Evolutionary conservation across 176 grass and related monocot species (phyloP).

Genomic region (Microstegium vimineum): DNA sequence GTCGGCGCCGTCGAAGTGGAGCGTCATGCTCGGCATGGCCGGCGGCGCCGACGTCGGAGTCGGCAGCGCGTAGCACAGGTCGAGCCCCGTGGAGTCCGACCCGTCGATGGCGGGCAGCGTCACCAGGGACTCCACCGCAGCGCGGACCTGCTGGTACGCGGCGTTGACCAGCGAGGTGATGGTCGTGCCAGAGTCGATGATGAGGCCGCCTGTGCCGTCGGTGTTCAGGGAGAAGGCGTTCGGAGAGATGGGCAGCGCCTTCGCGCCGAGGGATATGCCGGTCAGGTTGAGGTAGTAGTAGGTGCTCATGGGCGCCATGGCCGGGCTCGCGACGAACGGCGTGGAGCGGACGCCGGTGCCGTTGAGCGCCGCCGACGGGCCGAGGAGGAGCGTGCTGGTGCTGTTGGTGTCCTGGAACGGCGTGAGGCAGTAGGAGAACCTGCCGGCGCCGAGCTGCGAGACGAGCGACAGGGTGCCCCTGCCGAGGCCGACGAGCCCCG

Average conservation of each 20-base stretch:
- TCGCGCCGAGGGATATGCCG: constrained; percentile 53
- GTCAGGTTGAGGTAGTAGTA: constrained; percentile 67
- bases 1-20: constrained; percentile 50
- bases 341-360: constrained; percentile 33
- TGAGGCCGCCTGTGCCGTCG: constrained; percentile 54
- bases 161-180: constrained; percentile 31
- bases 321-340: constrained; percentile 51
- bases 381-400: constrained; percentile 53
- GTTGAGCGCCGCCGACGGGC: constrained; percentile 31
- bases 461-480: constrained; percentile 51
- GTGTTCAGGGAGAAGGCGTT: constrained; percentile 24
- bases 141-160: constrained; percentile 34
- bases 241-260: constrained; percentile 18
- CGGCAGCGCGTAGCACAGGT: constrained; percentile 53
- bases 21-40: constrained; percentile 40
- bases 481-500: constrained; percentile 60
- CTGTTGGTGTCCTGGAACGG: constrained; percentile 45
- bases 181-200: constrained; percentile 70
- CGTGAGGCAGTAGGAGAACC: constrained; percentile 75
- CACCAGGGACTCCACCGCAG: constrained; percentile 25
- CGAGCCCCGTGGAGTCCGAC: constrained; percentile 22
- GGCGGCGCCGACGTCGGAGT: constrained; percentile 16
- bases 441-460: constrained; percentile 55
- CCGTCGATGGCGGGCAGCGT: constrained; percentile 25
- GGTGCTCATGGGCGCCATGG: constrained; percentile 28